Evolutionary conservation across 495 filamentous ascomycete genomes (phyloP), one percentile per base, ranked within the genome.

Genomic region (Zalerion maritima): DNA sequence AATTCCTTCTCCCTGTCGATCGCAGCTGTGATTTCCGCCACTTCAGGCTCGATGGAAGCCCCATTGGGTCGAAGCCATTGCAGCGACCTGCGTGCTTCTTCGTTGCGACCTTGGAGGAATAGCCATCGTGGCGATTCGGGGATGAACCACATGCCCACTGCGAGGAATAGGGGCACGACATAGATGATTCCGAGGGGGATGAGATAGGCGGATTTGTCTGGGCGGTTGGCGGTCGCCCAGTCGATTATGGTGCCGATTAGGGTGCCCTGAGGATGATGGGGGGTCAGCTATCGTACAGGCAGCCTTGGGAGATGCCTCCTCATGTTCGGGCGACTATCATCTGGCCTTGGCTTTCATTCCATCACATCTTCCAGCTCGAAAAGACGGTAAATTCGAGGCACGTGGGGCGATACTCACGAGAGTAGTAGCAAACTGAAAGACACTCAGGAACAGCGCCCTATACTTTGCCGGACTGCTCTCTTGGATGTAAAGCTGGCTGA

Each of bases 71-170:
- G 41, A 24, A 68, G 47, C 46, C 58, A 61, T 12, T 34, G 32
- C 24, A 73, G 52, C 0, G 62, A 41, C 34, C 50, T 56, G 28
- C 46, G 48, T 13, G 67, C 73, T 28, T 66, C 48, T 3, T 64
- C 65, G n/a, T 50, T 31, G 22, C 52, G 54, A 5, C 61, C 58
- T 22, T 57, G 49, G 24, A 60, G 57, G 21, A 73, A 53, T 18
- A 78, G 52, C 72, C 73, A 78, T 21, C 73, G 63, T 1, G 73
- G 73, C 4, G 65, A 69, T 38, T 77, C 73, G 6, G 73, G 71
- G 22, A 77, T 64, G 46, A 77, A 71, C 40, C 73, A 50, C 6
- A 77, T 38, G 7, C 55, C 60, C 18, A 60, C 42, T 14, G 53
- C 43, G 24, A 75, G 32, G 36, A 77, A 43, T 5, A 52, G 50